These are phyloP conservation scores for Sugiyamaella pinicola DNA, from an alignment of 1,139 yeast species.

Conservation along the genomic window DNA sequence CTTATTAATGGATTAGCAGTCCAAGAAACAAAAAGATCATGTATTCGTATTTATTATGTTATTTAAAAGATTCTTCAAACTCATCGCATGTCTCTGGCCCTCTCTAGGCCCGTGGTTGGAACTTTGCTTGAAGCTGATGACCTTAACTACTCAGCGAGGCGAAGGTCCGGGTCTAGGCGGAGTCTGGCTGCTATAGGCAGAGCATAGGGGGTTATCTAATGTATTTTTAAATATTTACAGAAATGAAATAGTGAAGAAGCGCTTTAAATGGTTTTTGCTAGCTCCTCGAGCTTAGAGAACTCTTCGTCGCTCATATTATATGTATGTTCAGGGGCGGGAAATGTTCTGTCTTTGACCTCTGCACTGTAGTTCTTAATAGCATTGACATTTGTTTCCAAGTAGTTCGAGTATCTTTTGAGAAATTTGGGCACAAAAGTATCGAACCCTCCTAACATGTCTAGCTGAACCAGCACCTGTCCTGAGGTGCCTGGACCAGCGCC, in stretches of 20 bases:
- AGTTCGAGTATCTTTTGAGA: conserved; percentile 66
- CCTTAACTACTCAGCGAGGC: too few species aligned
- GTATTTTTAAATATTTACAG: not conserved
- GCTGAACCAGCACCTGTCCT: conserved; percentile 88
- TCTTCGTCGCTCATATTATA: conserved; percentile 72
- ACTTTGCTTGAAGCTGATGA: too few species aligned
- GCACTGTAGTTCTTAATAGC: conserved; percentile 57
- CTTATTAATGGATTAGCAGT: conserved; percentile 22
- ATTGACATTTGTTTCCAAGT: conserved; percentile 52
- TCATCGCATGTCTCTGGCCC: too few species aligned
- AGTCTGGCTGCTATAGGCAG: too few species aligned
- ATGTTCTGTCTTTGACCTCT: conserved; percentile 58
- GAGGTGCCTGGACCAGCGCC: conserved; percentile 88
- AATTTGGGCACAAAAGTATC: conserved; percentile 68
- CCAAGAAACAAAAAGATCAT: not conserved
- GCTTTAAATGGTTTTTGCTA: conserved; percentile 29
- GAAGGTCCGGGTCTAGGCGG: too few species aligned
- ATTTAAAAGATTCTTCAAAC: too few species aligned
- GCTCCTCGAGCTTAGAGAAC: conserved; percentile 50
- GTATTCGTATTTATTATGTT: not conserved
- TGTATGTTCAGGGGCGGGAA: conserved; percentile 71
- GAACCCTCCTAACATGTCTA: conserved; percentile 75
- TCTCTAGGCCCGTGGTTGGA: too few species aligned
- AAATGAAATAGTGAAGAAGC: not conserved
- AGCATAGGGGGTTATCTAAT: too few species aligned